Evolutionary conservation across 2,329 filamentous ascomycete species (phyloP).

Genomic region (Colletotrichum cordylinicola): DNA sequence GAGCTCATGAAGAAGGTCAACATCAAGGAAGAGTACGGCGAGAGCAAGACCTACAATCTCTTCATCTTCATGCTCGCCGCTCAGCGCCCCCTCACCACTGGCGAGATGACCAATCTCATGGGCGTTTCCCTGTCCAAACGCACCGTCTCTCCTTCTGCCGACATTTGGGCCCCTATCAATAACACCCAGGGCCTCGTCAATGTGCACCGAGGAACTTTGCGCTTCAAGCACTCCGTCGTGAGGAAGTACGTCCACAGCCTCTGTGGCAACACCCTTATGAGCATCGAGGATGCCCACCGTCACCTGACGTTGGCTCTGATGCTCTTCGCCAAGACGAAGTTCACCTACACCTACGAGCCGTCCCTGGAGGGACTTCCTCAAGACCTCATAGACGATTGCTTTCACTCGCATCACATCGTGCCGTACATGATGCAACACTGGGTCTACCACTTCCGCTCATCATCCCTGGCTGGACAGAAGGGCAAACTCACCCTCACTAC

Average conservation of each 20-base stretch:
- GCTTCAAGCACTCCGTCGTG: slow-evolving; percentile 42
- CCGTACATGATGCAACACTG: slow-evolving; percentile 41
- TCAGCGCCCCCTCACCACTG: slow-evolving; percentile 34
- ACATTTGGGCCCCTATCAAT: slow-evolving; percentile 17
- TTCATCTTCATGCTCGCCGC: slow-evolving; percentile 40
- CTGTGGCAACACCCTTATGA: slow-evolving; percentile 38
- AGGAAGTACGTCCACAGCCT: slow-evolving; percentile 34
- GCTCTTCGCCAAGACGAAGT: slow-evolving; percentile 36
- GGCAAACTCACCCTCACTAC: slow-evolving; percentile 33
- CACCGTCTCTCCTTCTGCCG: slow-evolving; percentile 23
- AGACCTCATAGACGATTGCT: slow-evolving; percentile 26
- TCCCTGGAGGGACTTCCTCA: slow-evolving; percentile 32
- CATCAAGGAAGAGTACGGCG: slow-evolving; percentile 25
- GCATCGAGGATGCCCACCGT: slow-evolving; percentile 36
- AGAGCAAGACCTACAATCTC: slow-evolving; percentile 28
- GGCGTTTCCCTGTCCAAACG: slow-evolving; percentile 29
- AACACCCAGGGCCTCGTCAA: slow-evolving; percentile 32
- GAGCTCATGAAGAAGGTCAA: slow-evolving; percentile 29
- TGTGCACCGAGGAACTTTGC: slow-evolving; percentile 36
- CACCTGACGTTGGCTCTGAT: slow-evolving; percentile 38
- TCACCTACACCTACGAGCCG: slow-evolving; percentile 29
- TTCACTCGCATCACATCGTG: slow-evolving; percentile 34
- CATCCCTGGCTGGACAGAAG: slow-evolving; percentile 32
- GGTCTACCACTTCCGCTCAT: slow-evolving; percentile 39
- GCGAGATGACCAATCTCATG: slow-evolving; percentile 38